Conservation (phyloP, 2,329 filamentous ascomycete genomes). For the Chalara sp. region DNA sequence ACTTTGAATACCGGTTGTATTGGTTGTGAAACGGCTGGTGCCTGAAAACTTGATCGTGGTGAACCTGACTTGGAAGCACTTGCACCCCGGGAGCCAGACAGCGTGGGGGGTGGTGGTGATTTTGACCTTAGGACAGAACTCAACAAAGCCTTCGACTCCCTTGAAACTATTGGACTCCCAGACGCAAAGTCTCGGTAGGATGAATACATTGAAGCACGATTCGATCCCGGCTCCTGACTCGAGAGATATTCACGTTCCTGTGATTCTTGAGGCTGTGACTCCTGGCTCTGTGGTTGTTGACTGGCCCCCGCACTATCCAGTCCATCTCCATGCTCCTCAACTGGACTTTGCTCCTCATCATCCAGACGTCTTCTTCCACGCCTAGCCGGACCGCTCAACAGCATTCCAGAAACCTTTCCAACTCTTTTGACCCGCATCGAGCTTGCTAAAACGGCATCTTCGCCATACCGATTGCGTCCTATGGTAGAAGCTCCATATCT, state of each 20-base stretch:
- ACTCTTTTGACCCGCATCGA: conserved; percentile 74
- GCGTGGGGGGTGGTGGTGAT: conserved; percentile 23
- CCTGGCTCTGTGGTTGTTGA: conserved; percentile 23
- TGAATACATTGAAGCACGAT: conserved; percentile 29
- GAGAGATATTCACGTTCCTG: conserved; percentile 22
- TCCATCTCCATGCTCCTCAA: conserved; percentile 27
- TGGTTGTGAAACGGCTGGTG: conserved; percentile 33
- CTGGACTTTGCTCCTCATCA: conserved; percentile 35
- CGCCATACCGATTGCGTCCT: conserved; percentile 46
- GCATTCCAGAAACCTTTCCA: conserved; percentile 67
- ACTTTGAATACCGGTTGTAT: conserved; percentile 51
- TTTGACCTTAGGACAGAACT: conserved; percentile 21
- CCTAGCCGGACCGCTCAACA: conserved; percentile 73
- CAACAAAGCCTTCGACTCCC: conserved; percentile 19
- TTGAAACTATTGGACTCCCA: conserved; percentile 49
- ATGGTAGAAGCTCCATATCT: conserved; percentile 42
- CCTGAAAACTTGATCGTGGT: neutral
- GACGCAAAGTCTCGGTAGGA: conserved; percentile 34
- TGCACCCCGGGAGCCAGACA: conserved; percentile 19
- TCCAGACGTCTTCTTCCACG: conserved; percentile 59
- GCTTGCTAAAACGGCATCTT: conserved; percentile 60
- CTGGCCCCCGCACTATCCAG: conserved; percentile 22
- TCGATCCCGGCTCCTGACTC: conserved; percentile 19
- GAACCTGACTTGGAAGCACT: conserved; percentile 29
- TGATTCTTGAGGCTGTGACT: conserved; percentile 16